Evolutionary conservation across 106 monocot genomes (phyloP).

Genomic region (Dendrobium officinale): DNA sequence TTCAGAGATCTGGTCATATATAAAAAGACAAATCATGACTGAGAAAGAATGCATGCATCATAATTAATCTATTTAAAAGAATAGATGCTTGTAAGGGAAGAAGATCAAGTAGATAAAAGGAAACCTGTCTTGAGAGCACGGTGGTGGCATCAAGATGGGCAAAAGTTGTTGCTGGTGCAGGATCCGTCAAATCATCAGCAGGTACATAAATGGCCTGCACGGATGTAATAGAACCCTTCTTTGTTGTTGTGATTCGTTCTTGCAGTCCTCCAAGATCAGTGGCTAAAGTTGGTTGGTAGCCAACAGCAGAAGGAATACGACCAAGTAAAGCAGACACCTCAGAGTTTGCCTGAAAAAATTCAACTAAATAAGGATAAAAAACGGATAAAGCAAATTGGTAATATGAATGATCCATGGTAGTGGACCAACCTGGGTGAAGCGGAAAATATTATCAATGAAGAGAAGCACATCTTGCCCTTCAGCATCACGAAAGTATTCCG

Average conservation of each 20-base stretch:
- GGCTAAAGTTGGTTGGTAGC: conserved; percentile 75
- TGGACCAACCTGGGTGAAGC: conserved; percentile 58
- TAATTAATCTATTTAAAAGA: background rate
- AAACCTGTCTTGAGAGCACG: conserved; percentile 71
- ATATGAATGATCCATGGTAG: no score
- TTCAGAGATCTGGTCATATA: conserved; percentile 46
- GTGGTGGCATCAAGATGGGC: conserved; percentile 92
- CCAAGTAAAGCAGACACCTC: conserved; percentile 89
- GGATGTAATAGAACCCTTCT: conserved; percentile 84
- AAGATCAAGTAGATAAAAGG: background rate
- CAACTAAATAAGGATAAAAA: no score
- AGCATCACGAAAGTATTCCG: conserved; percentile 81
- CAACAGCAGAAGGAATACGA: conserved; percentile 85
- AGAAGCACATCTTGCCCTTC: conserved; percentile 93
- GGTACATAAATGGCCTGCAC: conserved; percentile 90
- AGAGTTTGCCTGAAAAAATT: conserved; percentile 50
- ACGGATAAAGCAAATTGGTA: no score
- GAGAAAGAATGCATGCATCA: background rate
- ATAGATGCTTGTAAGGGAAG: background rate
- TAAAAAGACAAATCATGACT: background rate
- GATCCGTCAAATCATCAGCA: conserved; percentile 91
- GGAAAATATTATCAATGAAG: conserved; percentile 87
- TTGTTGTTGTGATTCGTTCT: conserved; percentile 81
- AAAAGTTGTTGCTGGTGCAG: conserved; percentile 83
- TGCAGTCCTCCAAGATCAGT: conserved; percentile 88